Percentiles rank a stretch among this genome's conserved stretches.
These are phyloP conservation scores for Ceratobasidium sp. DNA, from an alignment of 1,284 basidiomycete genomes.

Conservation along the genomic window DNA sequence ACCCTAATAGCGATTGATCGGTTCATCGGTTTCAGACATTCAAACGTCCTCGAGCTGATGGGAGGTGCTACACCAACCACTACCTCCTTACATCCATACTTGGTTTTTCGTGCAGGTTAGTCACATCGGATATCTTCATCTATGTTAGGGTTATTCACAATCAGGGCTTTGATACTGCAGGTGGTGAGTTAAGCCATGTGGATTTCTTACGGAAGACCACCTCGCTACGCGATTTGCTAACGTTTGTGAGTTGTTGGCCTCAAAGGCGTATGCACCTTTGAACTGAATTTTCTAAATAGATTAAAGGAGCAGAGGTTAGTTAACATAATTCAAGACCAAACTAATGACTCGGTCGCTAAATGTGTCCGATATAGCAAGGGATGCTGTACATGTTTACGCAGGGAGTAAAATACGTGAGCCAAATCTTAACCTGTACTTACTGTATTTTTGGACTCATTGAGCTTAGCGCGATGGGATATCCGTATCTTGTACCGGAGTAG, in stretches of 20 bases:
- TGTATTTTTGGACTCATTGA: neutral
- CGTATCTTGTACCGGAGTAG: conserved; percentile 11
- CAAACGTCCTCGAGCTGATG: conserved; percentile 4
- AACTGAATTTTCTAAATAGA: neutral
- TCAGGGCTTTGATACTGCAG: neutral
- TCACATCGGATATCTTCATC: neutral
- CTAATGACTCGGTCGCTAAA: neutral
- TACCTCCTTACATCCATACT: neutral
- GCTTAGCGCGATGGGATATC: conserved; percentile 12
- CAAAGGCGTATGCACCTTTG: neutral
- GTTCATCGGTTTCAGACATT: conserved; percentile 1
- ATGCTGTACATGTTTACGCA: neutral
- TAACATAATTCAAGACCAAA: neutral
- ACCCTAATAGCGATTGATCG: neutral
- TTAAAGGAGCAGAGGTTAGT: conserved; percentile 3
- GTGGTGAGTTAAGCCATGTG: neutral
- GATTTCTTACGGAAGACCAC: neutral
- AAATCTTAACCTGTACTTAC: too few relatives aligned
- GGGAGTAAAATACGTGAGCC: conserved; percentile 1
- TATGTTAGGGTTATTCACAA: too few relatives aligned
- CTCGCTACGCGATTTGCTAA: neutral
- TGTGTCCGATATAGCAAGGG: neutral
- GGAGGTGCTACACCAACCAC: conserved; percentile 8
- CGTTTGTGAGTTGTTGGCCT: neutral
- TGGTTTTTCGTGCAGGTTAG: conserved; percentile 16